Evolutionary conservation across 208 protist genomes (phyloP), one percentile per base, ranked within the genome.

Genomic region (Dictyostelium gargantuum): DNA sequence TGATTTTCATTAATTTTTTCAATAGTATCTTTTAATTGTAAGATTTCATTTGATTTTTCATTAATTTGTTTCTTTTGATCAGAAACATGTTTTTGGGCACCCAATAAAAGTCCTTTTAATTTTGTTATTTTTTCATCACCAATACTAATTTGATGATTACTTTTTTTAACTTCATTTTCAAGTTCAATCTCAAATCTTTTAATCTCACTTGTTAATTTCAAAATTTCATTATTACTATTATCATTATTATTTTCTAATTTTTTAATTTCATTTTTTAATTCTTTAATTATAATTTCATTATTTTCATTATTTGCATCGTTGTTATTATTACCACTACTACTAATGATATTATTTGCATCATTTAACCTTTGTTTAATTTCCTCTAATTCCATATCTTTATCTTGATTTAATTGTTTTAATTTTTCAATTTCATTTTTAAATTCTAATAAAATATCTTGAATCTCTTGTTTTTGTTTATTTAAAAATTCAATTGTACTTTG

Each of bases 81-180:
- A 9, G 44, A 23, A 13, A 89, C 70, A 79, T 79, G 68, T 54
- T 89, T 89, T 61, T 89, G 82, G 23, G 82, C 82, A 17, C 44
- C 70, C n/a, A 68, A 8, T 26, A 89, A 68, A 6, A 89, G 38
- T 38, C 29, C 35, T 74, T 89, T 89, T 26, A 89, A 29, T 26
- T 89, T 89, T 1, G 23, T 46, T 42, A 79, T 44, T n/a, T 89
- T 89, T 1, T 79, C 82, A 23, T 89, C 63, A 72, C 9, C 29
- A n/a, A 29, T 29, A 11, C 23, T 61, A n/a, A n/a, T n/a, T n/a
- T n/a, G n/a, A n/a, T n/a, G n/a, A n/a, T n/a, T n/a, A n/a, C n/a
- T n/a, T n/a, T n/a, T n/a, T n/a, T n/a, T n/a, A n/a, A n/a, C n/a
- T n/a, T n/a, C n/a, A n/a, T n/a, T n/a, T n/a, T n/a, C n/a, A n/a